Evolutionary conservation across 139 green algal species (phyloP), one percentile per base, ranked within the genome.

Genomic region (Gonium pectorale): DNA sequence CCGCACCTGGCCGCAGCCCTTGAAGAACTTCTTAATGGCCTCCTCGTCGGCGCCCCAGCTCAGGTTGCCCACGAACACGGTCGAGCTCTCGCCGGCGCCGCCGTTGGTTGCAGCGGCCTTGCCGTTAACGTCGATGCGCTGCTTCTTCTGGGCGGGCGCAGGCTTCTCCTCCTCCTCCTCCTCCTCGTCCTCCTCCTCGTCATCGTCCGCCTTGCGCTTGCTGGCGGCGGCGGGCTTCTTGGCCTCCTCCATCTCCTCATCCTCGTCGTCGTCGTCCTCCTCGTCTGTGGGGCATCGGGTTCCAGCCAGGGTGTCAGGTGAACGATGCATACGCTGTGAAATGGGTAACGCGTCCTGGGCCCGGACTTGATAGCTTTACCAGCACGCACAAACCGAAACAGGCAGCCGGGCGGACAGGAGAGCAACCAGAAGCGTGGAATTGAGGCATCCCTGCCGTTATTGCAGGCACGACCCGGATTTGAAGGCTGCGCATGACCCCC

Each of bases 31-130:
- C 22, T 52, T 67, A 38, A 96, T 77, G 33, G 38, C 63, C 27
- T 94, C 86, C 86, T 97, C 86, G 24, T 72, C 78, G 27, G 86
- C 90, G 37, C 52, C 66, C 91, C 91, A 97, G 35, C 92, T 87
- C 81, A 97, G 80, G 90, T 96, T 96, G 54, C 91, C 90, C 22
- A 95, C 89, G 85, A 97, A 97, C 29, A 94, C 68, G 5, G 90
- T 94, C 69, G 31, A 80, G 85, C 59, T 86, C 60, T 83, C 87
- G 24, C 33, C 59, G 0, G 49, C 60, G 37, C 44, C 52, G n/a
- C 81, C 54, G 56, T 54, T 54, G 41, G 59, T 82, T 27, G 59
- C 77, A 17, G 86, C 87, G 24, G 81, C 72, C 43, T 88, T 89
- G 72, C 88, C 67, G 27, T 33, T 31, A 19, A 73, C 8, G 35